These are phyloP conservation scores for Eurotiales sp. DNA, from an alignment of 2,329 filamentous ascomycete genomes.

Conservation along the genomic window DNA sequence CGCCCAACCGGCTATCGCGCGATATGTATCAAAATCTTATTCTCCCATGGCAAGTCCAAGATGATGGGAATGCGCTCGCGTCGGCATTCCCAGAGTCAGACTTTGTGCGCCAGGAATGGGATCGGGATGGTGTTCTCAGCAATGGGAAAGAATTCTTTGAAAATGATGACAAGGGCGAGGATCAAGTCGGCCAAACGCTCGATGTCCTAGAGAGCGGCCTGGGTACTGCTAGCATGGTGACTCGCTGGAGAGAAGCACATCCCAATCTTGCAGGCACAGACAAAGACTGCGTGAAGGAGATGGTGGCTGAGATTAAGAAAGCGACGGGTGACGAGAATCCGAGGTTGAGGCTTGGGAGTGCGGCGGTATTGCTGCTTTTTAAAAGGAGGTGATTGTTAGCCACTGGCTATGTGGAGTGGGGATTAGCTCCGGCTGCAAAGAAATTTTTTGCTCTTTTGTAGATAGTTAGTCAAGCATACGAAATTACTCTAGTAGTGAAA, in stretches of 20 bases:
- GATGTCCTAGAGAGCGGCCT: conserved; percentile 23
- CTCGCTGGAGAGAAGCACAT: conserved; percentile 40
- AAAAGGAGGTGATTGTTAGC: conserved; percentile 19
- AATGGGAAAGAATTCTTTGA: conserved; percentile 27
- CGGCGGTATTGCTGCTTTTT: conserved; percentile 13
- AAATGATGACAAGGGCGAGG: conserved; percentile 12
- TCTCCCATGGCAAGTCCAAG: conserved; percentile 47
- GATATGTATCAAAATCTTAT: conserved; percentile 41
- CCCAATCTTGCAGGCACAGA: conserved; percentile 33
- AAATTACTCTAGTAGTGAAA: no score
- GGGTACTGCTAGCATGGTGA: conserved; percentile 38
- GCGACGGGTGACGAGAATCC: conserved; percentile 10
- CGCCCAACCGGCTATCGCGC: conserved; percentile 42
- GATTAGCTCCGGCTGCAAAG: no score
- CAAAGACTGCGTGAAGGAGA: conserved; percentile 25
- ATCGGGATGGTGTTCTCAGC: conserved; percentile 25
- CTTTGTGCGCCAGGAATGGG: conserved; percentile 45
- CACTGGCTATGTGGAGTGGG: no score
- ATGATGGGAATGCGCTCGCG: conserved; percentile 26
- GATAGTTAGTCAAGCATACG: no score
- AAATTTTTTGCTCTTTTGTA: no score
- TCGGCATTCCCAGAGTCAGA: conserved; percentile 36
- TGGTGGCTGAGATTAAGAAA: conserved; percentile 9
- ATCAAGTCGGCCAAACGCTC: conserved; percentile 14
- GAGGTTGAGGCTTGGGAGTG: conserved; percentile 9